Conservation (phyloP, 139 green algal genomes). For the Tetraselmis chui region DNA sequence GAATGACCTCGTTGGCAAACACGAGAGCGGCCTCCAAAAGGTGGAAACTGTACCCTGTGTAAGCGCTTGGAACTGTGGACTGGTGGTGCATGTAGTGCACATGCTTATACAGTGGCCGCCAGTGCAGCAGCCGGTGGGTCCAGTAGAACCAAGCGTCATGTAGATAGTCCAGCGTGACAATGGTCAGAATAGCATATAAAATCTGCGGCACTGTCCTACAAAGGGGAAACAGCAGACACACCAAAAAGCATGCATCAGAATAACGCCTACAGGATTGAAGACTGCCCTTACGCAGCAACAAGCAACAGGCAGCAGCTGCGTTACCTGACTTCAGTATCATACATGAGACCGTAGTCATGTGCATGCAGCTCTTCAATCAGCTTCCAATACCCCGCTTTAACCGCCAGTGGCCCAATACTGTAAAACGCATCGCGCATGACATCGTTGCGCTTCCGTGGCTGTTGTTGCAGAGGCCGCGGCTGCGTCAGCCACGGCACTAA, state of each 20-base stretch:
- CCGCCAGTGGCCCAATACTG: conserved; percentile 54
- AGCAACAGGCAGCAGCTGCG: background rate
- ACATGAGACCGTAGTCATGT: conserved; percentile 35
- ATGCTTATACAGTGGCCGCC: conserved; percentile 60
- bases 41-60: conserved; percentile 84
- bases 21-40: conserved; percentile 69
- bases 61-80: conserved; percentile 66
- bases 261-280: background rate
- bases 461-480: conserved; percentile 47
- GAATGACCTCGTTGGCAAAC: conserved; percentile 79
- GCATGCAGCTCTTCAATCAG: conserved; percentile 61
- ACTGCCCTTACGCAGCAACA: background rate
- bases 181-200: conserved; percentile 41
- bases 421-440: conserved; percentile 45
- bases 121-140: conserved; percentile 81
- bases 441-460: conserved; percentile 36
- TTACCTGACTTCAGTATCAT: conserved; percentile 21
- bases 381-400: conserved; percentile 70
- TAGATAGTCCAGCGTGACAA: conserved; percentile 62
- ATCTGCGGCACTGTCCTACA: conserved; percentile 17
- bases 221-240: background rate
- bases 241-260: background rate
- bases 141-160: conserved; percentile 92
- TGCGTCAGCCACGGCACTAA: conserved; percentile 41
- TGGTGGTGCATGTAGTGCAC: conserved; percentile 79